These are phyloP conservation scores for Agastache rugosa DNA, from an alignment of 257 asterid genomes.

Conservation along the genomic window DNA sequence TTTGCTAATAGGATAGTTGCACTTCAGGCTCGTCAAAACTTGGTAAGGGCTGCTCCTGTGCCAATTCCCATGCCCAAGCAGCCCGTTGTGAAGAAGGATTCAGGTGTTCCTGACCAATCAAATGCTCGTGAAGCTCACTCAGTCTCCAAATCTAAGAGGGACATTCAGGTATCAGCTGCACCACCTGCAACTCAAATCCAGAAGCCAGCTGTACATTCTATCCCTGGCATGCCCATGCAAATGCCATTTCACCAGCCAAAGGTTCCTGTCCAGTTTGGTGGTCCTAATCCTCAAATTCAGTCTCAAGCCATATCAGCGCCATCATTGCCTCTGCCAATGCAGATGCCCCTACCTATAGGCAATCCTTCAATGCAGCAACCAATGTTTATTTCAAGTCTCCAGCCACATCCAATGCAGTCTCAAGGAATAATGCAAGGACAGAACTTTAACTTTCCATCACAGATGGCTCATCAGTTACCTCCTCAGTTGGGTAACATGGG, in stretches of 20 bases:
- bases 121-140: slow-evolving; percentile 54
- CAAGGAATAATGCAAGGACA: slow-evolving; percentile 88
- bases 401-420: slow-evolving; percentile 77
- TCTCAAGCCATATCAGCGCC: slow-evolving; percentile 76
- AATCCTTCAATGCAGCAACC: slow-evolving; percentile 73
- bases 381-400: slow-evolving; percentile 74
- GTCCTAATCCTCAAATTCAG: slow-evolving; percentile 77
- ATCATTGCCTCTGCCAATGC: slow-evolving; percentile 66
- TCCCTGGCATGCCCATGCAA: slow-evolving; percentile 68
- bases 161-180: slow-evolving; percentile 55
- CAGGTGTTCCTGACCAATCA: slow-evolving; percentile 52
- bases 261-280: slow-evolving; percentile 73
- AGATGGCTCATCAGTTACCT: slow-evolving; percentile 71
- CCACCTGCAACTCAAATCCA: slow-evolving; percentile 60
- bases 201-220: slow-evolving; percentile 62
- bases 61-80: slow-evolving; percentile 71
- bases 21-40: slow-evolving; percentile 66
- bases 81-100: slow-evolving; percentile 60
- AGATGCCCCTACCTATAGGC: slow-evolving; percentile 64
- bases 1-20: slow-evolving; percentile 28
- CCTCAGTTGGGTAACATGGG: slow-evolving; percentile 82
- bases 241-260: slow-evolving; percentile 66
- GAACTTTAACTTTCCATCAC: slow-evolving; percentile 63
- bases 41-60: slow-evolving; percentile 52
- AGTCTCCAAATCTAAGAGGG: slow-evolving; percentile 63